Percentiles rank a stretch among this genome's conserved stretches.
Evolutionary conservation across 2,329 filamentous ascomycete species (phyloP).

Genomic region (Didymella pinodella): DNA sequence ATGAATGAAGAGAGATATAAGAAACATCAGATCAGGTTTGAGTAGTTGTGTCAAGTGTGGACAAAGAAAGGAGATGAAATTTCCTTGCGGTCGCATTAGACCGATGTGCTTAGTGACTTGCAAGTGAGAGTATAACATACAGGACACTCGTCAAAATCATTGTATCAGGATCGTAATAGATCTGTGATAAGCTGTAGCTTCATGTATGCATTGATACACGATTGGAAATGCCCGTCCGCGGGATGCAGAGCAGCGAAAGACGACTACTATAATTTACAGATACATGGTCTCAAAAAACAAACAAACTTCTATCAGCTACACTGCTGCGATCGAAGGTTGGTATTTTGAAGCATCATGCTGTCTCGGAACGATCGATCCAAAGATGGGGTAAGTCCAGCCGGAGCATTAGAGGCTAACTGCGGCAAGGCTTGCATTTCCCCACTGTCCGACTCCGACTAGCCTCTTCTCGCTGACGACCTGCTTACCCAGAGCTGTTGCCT

Average conservation of each 20-base stretch:
- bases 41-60: no score
- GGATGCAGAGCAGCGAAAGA: background rate
- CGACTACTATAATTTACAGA: background rate
- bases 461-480: conserved; percentile 2
- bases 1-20: background rate
- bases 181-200: background rate
- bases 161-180: background rate
- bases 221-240: background rate
- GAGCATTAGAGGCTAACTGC: background rate
- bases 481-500: conserved; percentile 2
- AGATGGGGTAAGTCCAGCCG: background rate
- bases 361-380: background rate
- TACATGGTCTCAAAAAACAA: background rate
- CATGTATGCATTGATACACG: background rate
- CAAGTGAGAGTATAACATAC: background rate
- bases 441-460: conserved; percentile 10
- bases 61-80: background rate
- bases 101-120: background rate
- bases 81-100: background rate
- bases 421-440: conserved; percentile 5
- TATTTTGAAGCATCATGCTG: background rate
- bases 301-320: background rate
- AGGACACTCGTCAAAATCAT: background rate
- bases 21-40: background rate
- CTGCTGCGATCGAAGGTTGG: background rate